Evolutionary conservation across 1,139 yeast genomes (phyloP), one percentile per base, ranked within the genome.

Genomic region (Pichia sp.): DNA sequence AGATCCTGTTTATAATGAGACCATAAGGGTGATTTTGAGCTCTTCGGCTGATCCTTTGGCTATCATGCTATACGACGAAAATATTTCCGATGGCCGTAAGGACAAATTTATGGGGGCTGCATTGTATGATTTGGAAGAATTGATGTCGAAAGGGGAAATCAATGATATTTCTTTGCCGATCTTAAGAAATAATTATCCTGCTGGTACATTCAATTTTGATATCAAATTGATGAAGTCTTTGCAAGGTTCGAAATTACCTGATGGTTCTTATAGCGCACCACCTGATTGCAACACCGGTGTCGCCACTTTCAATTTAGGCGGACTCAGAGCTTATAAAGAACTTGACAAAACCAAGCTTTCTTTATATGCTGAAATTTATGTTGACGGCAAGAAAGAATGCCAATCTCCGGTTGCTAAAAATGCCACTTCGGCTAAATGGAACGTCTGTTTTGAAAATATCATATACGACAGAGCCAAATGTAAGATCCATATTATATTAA

Each of bases 271-370:
- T 42, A 82, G 79, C 54, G 90, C 95, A 41, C 88, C 95, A 40
- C 96, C 95, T 43, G 96, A 88, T 55, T 77, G 87, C 63, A 88
- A 87, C 64, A 86, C 97, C 26, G 98, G 98, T 72, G 82, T 92
- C 56, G 79, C 84, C 29, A 75, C 81, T 57, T 63, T 84, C 48
- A 71, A 68, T 46, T 60, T 78, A 41, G 55, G 61, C n/a, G 77
- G 72, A 50, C 81, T 77, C 28, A 71, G 81, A 63, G 68, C 73
- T 11, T 60, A 58, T 48, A 62, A 69, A 64, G 68, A 65, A 51
- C 64, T 67, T 60, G 58, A 58, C 23, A 54, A 60, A 11, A 61
- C 61, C 37, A 59, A 62, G n/a, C 74, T 69, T 38, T 66, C 85
- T n/a, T 70, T 88, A 2, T 84, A 71, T 62, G 88, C 82, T 38